Evolutionary conservation across 495 filamentous ascomycete species (phyloP), one percentile per base, ranked within the genome.

Genomic region (Alectoria sarmentosa): DNA sequence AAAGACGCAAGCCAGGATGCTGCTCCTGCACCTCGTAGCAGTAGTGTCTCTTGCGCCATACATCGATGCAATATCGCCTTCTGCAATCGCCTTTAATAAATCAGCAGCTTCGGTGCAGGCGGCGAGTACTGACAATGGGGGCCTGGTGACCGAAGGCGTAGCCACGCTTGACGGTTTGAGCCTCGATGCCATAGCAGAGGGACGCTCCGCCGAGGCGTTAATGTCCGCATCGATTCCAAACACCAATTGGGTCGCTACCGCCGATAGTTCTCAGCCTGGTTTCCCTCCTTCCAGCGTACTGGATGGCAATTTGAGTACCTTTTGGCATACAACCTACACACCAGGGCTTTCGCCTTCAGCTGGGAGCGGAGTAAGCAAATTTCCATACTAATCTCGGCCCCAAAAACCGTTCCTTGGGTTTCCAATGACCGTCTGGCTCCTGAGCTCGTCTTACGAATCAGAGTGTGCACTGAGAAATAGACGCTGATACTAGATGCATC

Each of bases 151-250:
- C 4, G 56, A 59, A 37, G 63, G 57, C 48, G 42, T 61, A 14
- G 36, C 49, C 34, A 70, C 68, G 21, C 58, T 68, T n/a, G 68
- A 70, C 48, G 68, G 68, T 30, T 60, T 70, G 36, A 39, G 36
- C 1, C 62, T 68, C 2, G 46, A 65, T 32, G 41, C 48, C 5
- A 70, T 70, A 36, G 30, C 63, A 37, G 66, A 63, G 44, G 55
- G 49, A 34, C 63, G 62, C 21, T 64, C 68, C 14, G 66, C 58
- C 36, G 34, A 55, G 52, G 54, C 58, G 1, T 19, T 64, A 15
- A 60, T 64, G 34, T 54, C 63, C 21, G 46, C 49, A 2, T 66
- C 68, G 17, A 66, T 68, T 23, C 44, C 58, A 30, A 52, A 58
- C 17, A 49, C 57, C 28, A 60, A 28, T 30, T 70, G 68, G 68